Base-by-base conservation (phyloP, 2,329 filamentous ascomycete species). In the Fusarium devonianum region DNA sequence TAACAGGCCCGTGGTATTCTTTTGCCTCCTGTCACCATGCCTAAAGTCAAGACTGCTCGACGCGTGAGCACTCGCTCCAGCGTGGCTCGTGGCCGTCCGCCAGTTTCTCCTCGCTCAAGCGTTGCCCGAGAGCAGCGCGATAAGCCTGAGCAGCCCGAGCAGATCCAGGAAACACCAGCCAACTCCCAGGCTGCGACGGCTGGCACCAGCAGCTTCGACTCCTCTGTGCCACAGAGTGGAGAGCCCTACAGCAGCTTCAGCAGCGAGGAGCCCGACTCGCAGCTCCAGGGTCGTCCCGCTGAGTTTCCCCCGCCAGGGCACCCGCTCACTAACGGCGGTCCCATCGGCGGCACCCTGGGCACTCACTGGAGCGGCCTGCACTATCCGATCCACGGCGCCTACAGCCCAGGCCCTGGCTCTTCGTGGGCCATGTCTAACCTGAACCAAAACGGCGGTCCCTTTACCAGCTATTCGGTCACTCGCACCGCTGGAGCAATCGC, bases 401-500 rank as follows among this genome's bases (percentile, higher is more conserved):
- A 22, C 12, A 29, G 11, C 13, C 7, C 37, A 22, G 14, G 8
- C 2, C 7, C 25, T 3, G 33, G 8, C 3, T 10, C 21, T 4
- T 25, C 26, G 6, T 28, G 25, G 30, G 13, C 43, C 2, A 17
- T 29, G 8, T 16, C 21, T 7, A 38, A 29, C 11, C 26, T 44
- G 29, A 35, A 35, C 25, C 22, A 26, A 14, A 32, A 25, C n/a
- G n/a, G n/a, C n/a, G 21, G 9, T 23, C 28, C 22, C 13, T 21
- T 13, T 19, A 23, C 32, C 10, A 41, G 18, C 8, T 13, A 13
- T 23, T 14, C 18, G 13, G 19, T 42, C 8, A 26, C 39, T 30
- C 64, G 55, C 49, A 77, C 75, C 5, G 81, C 79, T 2, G 77
- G 77, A 44, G 71, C 76, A 4, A 64, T 82, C 12, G 79, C 80